phyloP scores from a whole-genome alignment of 805 yeast species.

The Candida sakaeoensis region DNA sequence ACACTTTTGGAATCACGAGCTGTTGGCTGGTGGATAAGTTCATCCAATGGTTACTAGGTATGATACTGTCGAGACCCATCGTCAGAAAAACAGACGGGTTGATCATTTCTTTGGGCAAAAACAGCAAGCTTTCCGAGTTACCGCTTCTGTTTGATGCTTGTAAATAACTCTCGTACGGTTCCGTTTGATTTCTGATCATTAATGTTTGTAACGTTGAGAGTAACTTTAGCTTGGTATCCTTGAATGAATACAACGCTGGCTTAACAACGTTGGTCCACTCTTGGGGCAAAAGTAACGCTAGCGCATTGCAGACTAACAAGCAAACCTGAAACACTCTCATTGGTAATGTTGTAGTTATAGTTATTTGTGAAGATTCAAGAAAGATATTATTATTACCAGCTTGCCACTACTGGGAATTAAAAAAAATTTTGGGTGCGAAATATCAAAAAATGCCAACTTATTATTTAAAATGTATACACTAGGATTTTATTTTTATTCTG shows the following conservation, averaged over 20 bases:
- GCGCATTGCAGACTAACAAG: neutral
- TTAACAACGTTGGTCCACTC: conserved; percentile 8
- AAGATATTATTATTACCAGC: no score
- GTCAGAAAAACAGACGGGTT: conserved; percentile 5
- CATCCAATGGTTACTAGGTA: conserved; percentile 8
- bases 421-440: conserved; percentile 6
- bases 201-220: conserved; percentile 4
- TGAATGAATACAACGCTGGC: conserved; percentile 6
- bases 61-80: conserved; percentile 6
- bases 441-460: neutral
- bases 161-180: neutral
- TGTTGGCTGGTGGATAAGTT: conserved; percentile 7
- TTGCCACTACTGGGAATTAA: no score
- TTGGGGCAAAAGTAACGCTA: conserved; percentile 4
- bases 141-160: neutral
- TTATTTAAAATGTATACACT: conserved; percentile 24
- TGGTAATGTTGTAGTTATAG: neutral
- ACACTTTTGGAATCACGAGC: conserved; percentile 25
- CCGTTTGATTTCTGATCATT: neutral
- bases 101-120: conserved; percentile 10
- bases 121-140: conserved; percentile 5
- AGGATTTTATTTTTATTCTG: conserved; percentile 23
- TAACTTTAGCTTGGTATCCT: conserved; percentile 7
- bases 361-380: neutral
- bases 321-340: neutral